phyloP scores from a whole-genome alignment of 805 yeast genomes.

The Groenewaldozyma tartarivorans region DNA sequence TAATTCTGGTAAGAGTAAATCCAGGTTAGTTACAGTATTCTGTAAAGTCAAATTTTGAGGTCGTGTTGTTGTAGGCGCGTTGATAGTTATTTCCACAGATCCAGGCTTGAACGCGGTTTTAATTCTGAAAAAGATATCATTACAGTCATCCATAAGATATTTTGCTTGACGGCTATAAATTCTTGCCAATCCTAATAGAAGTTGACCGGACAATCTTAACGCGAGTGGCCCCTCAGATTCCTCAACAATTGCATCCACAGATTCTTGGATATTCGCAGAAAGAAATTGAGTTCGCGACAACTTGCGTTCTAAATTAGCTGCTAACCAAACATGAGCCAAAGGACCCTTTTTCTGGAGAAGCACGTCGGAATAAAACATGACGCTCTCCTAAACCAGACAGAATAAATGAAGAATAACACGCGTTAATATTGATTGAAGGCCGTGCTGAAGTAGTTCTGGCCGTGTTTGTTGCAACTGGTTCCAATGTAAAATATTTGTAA shows the following conservation, averaged over 20 bases:
- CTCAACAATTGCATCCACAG: slow-evolving; percentile 55
- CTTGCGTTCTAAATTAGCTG: slow-evolving; percentile 77
- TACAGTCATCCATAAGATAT: slow-evolving; percentile 72
- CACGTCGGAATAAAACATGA: slow-evolving; percentile 43
- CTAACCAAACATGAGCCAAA: slow-evolving; percentile 84
- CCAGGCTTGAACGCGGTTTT: slow-evolving; percentile 39
- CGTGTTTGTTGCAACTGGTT: background rate
- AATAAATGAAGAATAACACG: background rate
- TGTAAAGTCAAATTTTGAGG: slow-evolving; percentile 43
- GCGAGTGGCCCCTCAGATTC: slow-evolving; percentile 53
- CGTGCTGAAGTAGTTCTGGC: background rate
- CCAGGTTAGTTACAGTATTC: slow-evolving; percentile 73
- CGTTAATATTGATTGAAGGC: background rate
- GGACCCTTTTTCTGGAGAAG: slow-evolving; percentile 68
- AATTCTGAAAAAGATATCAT: slow-evolving; percentile 61
- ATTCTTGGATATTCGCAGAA: slow-evolving; percentile 58
- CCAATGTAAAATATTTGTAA: no score
- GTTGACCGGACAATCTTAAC: slow-evolving; percentile 73
- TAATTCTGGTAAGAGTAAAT: slow-evolving; percentile 60
- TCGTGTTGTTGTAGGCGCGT: slow-evolving; percentile 6
- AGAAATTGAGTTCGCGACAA: slow-evolving; percentile 63
- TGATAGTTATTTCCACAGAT: slow-evolving; percentile 37
- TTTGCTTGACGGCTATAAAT: slow-evolving; percentile 82
- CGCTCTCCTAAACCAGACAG: no score
- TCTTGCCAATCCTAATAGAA: slow-evolving; percentile 75